Conservation (phyloP, 495 filamentous ascomycete genomes). For the Penicillium coffeae region DNA sequence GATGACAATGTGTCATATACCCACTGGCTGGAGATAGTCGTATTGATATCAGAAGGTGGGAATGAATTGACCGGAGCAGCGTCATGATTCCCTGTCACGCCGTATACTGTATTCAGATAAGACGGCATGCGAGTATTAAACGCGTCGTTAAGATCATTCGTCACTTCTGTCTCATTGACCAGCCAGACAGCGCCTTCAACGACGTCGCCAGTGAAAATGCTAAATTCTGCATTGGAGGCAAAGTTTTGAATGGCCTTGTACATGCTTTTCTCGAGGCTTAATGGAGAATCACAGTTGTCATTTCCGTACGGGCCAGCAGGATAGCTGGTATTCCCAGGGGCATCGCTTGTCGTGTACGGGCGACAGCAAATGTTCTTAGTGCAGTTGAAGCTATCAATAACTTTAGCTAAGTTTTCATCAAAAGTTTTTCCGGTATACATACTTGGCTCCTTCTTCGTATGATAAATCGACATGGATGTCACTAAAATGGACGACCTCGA, state of each 20-base stretch:
- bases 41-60: slow-evolving; percentile 33
- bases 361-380: slow-evolving; percentile 55
- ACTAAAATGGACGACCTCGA: slow-evolving; percentile 50
- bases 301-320: slow-evolving; percentile 48
- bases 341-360: slow-evolving; percentile 42
- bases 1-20: slow-evolving; percentile 45
- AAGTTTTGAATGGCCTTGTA: slow-evolving; percentile 39
- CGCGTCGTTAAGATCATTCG: slow-evolving; percentile 37
- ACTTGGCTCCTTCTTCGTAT: slow-evolving; percentile 45
- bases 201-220: slow-evolving; percentile 27
- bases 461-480: slow-evolving; percentile 52
- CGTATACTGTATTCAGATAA: slow-evolving; percentile 40
- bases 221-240: slow-evolving; percentile 18
- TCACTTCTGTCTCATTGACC: slow-evolving; percentile 35
- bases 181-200: slow-evolving; percentile 25
- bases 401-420: too few species aligned
- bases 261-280: slow-evolving; percentile 51
- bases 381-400: slow-evolving; percentile 36
- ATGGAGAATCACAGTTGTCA: slow-evolving; percentile 47
- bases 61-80: slow-evolving; percentile 50
- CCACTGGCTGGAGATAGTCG: slow-evolving; percentile 42
- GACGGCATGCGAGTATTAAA: slow-evolving; percentile 28
- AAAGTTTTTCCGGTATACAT: neutral
- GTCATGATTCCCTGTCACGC: slow-evolving; percentile 54
- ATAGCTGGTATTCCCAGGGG: slow-evolving; percentile 34